Conservation (phyloP, 2,329 filamentous ascomycete species). For the Periconia sp. region DNA sequence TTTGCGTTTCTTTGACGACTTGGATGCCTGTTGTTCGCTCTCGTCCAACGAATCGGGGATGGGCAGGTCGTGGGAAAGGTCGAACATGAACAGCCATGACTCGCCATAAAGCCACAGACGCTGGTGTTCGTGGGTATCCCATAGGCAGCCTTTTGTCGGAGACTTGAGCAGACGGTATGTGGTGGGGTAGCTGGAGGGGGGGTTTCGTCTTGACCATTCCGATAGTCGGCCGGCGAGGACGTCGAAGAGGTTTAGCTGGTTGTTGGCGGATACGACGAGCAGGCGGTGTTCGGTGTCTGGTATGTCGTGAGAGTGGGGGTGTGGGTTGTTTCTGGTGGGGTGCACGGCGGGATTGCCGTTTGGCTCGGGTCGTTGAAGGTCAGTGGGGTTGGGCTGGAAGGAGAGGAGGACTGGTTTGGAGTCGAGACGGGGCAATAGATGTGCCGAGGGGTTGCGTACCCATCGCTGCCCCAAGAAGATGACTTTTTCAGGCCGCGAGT, state of each 20-base stretch:
- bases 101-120: slow-evolving; percentile 87
- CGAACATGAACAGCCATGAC: slow-evolving; percentile 89
- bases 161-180: slow-evolving; percentile 76
- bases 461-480: slow-evolving; percentile 67
- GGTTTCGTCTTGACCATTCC: slow-evolving; percentile 84
- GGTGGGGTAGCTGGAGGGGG: slow-evolving; percentile 70
- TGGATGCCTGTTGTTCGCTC: slow-evolving; percentile 14
- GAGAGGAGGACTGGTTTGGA: slow-evolving; percentile 49
- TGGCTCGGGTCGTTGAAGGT: slow-evolving; percentile 26
- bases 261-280: slow-evolving; percentile 63
- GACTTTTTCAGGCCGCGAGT: slow-evolving; percentile 46
- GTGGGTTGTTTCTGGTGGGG: slow-evolving; percentile 53
- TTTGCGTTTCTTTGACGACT: slow-evolving; percentile 36
- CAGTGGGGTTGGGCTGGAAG: slow-evolving; percentile 44
- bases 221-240: slow-evolving; percentile 75
- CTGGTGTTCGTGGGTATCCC: slow-evolving; percentile 63
- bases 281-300: slow-evolving; percentile 57
- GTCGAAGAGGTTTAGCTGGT: slow-evolving; percentile 77
- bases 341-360: slow-evolving; percentile 54
- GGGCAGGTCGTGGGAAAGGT: slow-evolving; percentile 70
- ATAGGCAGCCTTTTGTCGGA: slow-evolving; percentile 79
- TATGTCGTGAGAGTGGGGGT: slow-evolving; percentile 59
- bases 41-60: slow-evolving; percentile 20
- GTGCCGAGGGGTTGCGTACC: slow-evolving; percentile 70
- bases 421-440: slow-evolving; percentile 49